Percentiles rank a stretch among this genome's conserved stretches.
Conservation (phyloP, 805 yeast species). For the Nakazawaea holstii region DNA sequence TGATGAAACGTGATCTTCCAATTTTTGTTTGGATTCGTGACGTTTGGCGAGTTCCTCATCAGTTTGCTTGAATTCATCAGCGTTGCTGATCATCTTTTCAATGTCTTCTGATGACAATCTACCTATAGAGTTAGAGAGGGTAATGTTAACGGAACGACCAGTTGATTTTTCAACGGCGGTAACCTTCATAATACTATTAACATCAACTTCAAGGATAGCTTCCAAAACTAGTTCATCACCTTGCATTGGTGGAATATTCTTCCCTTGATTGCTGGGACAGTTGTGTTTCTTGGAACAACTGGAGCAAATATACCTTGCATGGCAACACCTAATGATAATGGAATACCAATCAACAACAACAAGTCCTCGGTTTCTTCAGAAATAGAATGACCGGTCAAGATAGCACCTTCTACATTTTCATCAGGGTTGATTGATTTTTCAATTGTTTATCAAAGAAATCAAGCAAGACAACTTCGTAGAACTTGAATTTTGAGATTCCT, state of each 20-base stretch:
- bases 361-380: conserved; percentile 92
- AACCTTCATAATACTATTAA: conserved; percentile 99
- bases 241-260: conserved; percentile 96
- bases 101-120: conserved; percentile 95
- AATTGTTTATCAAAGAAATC: conserved; percentile 95
- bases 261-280: conserved; percentile 98
- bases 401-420: conserved; percentile 99
- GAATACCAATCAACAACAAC: conserved; percentile 94
- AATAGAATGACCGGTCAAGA: conserved; percentile 86
- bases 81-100: conserved; percentile 97
- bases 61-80: conserved; percentile 98
- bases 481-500: conserved; percentile 73
- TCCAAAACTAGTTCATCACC: conserved; percentile 99
- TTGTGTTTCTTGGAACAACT: conserved; percentile 98
- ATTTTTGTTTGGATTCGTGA: conserved; percentile 98
- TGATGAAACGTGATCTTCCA: conserved; percentile 96
- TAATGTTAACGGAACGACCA: conserved; percentile 96
- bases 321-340: conserved; percentile 98
- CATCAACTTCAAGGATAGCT: conserved; percentile 98
- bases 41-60: conserved; percentile 99
- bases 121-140: conserved; percentile 98
- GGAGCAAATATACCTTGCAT: conserved; percentile 99
- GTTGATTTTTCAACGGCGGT: conserved; percentile 98
- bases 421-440: conserved; percentile 96
- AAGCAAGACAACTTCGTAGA: conserved; percentile 92